Percentiles rank a stretch among this genome's conserved stretches.
Conservation (phyloP, 2,329 filamentous ascomycete genomes). For the Sclerotinia trifoliorum region DNA sequence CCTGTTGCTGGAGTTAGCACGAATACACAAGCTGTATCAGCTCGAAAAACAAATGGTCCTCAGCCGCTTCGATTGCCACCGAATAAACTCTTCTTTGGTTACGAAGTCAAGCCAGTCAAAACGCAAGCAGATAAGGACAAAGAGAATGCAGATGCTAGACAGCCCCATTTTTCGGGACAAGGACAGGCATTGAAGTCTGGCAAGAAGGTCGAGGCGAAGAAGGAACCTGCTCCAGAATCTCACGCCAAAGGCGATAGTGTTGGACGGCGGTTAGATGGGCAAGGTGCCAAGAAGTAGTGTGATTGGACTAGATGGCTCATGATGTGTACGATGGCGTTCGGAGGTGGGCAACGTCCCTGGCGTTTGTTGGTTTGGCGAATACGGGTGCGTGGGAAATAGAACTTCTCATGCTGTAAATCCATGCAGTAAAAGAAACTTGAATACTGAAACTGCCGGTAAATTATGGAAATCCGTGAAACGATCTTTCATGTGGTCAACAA, state of each 20-base stretch:
- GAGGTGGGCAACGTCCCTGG: slow-evolving; percentile 4
- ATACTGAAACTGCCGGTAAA: neutral
- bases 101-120: slow-evolving; percentile 85
- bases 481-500: neutral
- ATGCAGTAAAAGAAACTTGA: neutral
- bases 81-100: slow-evolving; percentile 95
- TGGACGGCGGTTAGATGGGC: slow-evolving; percentile 33
- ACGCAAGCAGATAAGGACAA: slow-evolving; percentile 70
- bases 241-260: slow-evolving; percentile 19
- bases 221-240: slow-evolving; percentile 29
- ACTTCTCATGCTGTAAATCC: neutral
- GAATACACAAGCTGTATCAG: slow-evolving; percentile 35
- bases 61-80: slow-evolving; percentile 80
- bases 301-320: neutral
- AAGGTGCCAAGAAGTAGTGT: slow-evolving; percentile 6
- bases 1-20: slow-evolving; percentile 61
- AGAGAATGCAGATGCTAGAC: slow-evolving; percentile 61
- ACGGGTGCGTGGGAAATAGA: slow-evolving; percentile 10
- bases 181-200: slow-evolving; percentile 74
- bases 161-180: slow-evolving; percentile 77
- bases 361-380: neutral
- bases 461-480: neutral
- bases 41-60: slow-evolving; percentile 67
- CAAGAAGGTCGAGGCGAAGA: slow-evolving; percentile 54
- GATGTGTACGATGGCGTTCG: slow-evolving; percentile 1